Base-by-base conservation (phyloP, 139 green algal genomes). In the Dunaliella primolecta region DNA sequence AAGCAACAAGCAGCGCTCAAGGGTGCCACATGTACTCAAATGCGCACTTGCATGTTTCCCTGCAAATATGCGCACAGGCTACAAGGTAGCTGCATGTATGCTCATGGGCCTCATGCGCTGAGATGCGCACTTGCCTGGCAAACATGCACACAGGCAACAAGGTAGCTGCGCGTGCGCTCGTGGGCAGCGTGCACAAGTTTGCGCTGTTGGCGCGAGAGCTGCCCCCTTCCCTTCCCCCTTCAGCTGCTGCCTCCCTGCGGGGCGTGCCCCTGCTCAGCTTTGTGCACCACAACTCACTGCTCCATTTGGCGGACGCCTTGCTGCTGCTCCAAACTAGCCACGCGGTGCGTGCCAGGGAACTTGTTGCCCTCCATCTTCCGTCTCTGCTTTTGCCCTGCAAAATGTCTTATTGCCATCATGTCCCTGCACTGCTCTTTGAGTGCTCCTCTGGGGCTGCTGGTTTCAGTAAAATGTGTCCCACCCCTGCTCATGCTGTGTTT, bases 211-310 rank as follows among this genome's bases (percentile, higher is more conserved):
- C 75, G 29, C 75, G 75, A 23, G 33, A 23, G n/a, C 75, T 80
- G n/a, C 75, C 75, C 1, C 11, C 29, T 80, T 29, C 75, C n/a
- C n/a, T 33, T 11, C n/a, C 32, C 30, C 29, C 75, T 30, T 32
- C 75, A 2, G 33, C 30, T 23, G n/a, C n/a, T 36, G 75, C 32
- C 75, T 32, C 75, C n/a, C 30, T 80, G 75, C 2, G 2, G n/a
- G 21, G 29, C 7, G 75, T 80, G 75, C 75, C 75, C 2, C 75
- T 80, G 30, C 75, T 80, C 29, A n/a, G 75, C n/a, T 11, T 33
- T 32, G n/a, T 80, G 75, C 75, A 80, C 75, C 75, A 80, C 75
- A 80, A 80, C 75, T 32, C n/a, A 36, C 75, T 80, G n/a, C 7
- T 33, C 2, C 75, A 80, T 30, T 30, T 80, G 2, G 75, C 75